These are phyloP conservation scores for Fusarium nematophilum DNA, from an alignment of 2,329 filamentous ascomycete genomes.

Conservation along the genomic window DNA sequence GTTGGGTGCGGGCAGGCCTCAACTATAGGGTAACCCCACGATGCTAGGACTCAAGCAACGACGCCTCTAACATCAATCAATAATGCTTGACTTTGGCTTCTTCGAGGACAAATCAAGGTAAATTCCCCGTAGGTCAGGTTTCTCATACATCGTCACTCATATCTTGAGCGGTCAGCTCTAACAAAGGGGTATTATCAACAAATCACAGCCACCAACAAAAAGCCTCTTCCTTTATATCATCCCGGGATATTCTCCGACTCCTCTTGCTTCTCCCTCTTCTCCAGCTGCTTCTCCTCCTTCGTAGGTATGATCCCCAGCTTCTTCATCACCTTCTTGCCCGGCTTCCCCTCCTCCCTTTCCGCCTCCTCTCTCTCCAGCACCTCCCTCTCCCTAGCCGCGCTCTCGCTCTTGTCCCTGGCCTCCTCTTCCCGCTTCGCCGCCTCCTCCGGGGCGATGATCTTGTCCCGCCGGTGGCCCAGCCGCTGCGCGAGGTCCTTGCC, in stretches of 20 bases:
- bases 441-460: slow-evolving; percentile 71
- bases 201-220: slow-evolving; percentile 8
- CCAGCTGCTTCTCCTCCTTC: slow-evolving; percentile 37
- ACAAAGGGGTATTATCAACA: slow-evolving; percentile 30
- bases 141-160: slow-evolving; percentile 10
- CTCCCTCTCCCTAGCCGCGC: slow-evolving; percentile 64
- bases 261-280: slow-evolving; percentile 36
- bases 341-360: slow-evolving; percentile 52
- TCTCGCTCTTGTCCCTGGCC: slow-evolving; percentile 69
- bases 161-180: slow-evolving; percentile 12
- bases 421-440: slow-evolving; percentile 67
- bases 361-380: slow-evolving; percentile 54
- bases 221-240: not conserved
- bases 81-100: too few species aligned
- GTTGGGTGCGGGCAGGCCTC: too few species aligned
- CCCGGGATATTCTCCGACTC: slow-evolving; percentile 23
- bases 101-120: not conserved
- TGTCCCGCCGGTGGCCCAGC: slow-evolving; percentile 65
- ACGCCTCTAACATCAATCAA: too few species aligned
- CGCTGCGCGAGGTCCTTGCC: slow-evolving; percentile 67
- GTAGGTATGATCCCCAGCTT: slow-evolving; percentile 53
- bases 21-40: too few species aligned
- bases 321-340: slow-evolving; percentile 51
- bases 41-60: too few species aligned
- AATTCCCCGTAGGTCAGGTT: slow-evolving; percentile 4